phyloP scores from a whole-genome alignment of 768 basidiomycete genomes.

The Inosperma sp. region DNA sequence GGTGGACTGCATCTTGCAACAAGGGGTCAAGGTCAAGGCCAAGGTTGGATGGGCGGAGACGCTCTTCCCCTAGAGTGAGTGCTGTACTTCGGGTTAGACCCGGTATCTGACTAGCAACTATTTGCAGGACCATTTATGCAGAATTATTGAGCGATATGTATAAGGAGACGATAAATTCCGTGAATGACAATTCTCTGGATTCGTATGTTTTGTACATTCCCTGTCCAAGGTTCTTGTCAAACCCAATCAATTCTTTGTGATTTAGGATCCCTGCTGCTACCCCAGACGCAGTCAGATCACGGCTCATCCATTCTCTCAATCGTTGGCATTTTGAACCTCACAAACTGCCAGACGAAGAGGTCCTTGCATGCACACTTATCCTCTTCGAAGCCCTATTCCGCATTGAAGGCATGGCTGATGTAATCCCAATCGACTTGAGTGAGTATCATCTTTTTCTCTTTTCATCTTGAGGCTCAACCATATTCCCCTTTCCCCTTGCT shows the following conservation, averaged over 20 bases:
- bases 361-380: conserved; percentile 74
- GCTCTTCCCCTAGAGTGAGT: conserved; percentile 48
- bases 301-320: conserved; percentile 65
- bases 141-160: conserved; percentile 85
- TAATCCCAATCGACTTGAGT: conserved; percentile 56
- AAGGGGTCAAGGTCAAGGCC: conserved; percentile 53
- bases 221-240: conserved; percentile 2
- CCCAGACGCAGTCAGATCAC: conserved; percentile 45
- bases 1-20: conserved; percentile 85
- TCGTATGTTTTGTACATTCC: conserved; percentile 33
- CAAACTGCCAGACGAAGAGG: conserved; percentile 74
- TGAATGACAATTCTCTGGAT: conserved; percentile 49
- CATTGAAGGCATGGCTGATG: conserved; percentile 67
- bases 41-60: conserved; percentile 63
- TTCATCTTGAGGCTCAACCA: conserved; percentile 17
- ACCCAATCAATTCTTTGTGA: not conserved
- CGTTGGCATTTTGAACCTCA: conserved; percentile 92
- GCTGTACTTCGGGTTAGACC: conserved; percentile 9
- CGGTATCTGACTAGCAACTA: not conserved
- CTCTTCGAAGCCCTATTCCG: conserved; percentile 84
- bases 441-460: conserved; percentile 28
- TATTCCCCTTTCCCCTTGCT: conserved; percentile 15
- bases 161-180: conserved; percentile 67
- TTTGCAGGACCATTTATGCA: conserved; percentile 57
- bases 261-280: conserved; percentile 46